Evolutionary conservation across 2,329 filamentous ascomycete species (phyloP).

Genomic region (Neofusicoccum ribis): DNA sequence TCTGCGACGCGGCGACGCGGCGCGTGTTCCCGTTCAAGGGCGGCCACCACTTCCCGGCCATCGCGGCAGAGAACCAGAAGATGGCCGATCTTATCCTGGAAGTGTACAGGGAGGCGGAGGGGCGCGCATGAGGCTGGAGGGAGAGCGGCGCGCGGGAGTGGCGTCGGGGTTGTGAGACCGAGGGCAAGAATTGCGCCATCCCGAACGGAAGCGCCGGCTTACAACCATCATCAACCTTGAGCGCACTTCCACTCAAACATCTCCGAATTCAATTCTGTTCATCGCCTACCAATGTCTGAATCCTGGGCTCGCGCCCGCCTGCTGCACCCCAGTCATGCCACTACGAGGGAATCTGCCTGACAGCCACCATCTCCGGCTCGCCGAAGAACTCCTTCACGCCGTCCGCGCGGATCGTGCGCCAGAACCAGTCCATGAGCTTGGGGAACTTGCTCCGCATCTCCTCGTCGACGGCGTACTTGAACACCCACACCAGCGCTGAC

Average conservation of each 20-base stretch:
- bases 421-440: conserved; percentile 26
- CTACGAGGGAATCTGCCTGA: conserved; percentile 2
- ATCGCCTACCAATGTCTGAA: not conserved
- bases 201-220: not conserved
- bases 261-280: not conserved
- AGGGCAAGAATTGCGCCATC: not conserved
- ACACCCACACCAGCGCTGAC: conserved; percentile 22
- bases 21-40: conserved; percentile 31
- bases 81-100: conserved; percentile 31
- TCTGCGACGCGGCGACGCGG: conserved; percentile 27
- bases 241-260: not conserved
- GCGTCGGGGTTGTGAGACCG: not conserved
- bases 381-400: conserved; percentile 24
- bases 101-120: conserved; percentile 10
- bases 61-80: conserved; percentile 32
- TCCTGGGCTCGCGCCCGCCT: not conserved
- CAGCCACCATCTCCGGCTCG: conserved; percentile 4
- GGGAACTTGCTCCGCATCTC: conserved; percentile 24
- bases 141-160: not conserved
- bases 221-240: not conserved
- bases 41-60: conserved; percentile 39
- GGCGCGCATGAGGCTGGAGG: not conserved
- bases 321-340: not conserved
- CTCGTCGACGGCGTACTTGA: conserved; percentile 25
- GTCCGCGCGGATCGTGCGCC: conserved; percentile 24